phyloP scores from a whole-genome alignment of 192 early-diverging fungal genomes.

The Coemansia aciculifera region DNA sequence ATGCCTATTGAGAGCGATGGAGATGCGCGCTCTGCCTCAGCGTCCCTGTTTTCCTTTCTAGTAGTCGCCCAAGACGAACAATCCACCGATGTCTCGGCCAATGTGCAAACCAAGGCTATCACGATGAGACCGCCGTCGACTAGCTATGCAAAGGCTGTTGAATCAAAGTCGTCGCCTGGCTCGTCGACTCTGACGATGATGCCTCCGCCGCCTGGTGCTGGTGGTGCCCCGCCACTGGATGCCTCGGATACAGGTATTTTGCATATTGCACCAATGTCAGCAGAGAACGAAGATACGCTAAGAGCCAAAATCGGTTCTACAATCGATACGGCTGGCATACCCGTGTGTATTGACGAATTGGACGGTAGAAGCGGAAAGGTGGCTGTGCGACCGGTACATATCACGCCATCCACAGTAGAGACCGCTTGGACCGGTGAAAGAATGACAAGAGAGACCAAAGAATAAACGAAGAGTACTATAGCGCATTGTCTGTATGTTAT shows the following conservation, averaged over 20 bases:
- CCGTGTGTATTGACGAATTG: conserved; percentile 39
- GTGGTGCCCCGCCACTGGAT: conserved; percentile 32
- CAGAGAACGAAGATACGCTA: conserved; percentile 20
- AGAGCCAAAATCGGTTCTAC: conserved; percentile 23
- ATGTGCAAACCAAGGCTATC: conserved; percentile 13
- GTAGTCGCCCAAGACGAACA: conserved; percentile 14
- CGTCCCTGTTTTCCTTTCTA: conserved; percentile 30
- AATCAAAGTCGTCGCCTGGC: neutral
- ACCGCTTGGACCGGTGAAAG: neutral
- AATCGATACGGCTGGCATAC: conserved; percentile 25
- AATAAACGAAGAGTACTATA: neutral
- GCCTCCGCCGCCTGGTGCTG: neutral
- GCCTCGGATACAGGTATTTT: conserved; percentile 51
- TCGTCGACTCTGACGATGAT: neutral
- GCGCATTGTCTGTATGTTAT: conserved; percentile 6
- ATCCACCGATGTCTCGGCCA: neutral
- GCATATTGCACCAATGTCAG: conserved; percentile 26
- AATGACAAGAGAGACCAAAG: neutral
- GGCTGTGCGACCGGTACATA: conserved; percentile 27
- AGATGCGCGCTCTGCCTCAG: conserved; percentile 1
- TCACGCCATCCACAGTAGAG: neutral
- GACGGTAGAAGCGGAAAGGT: conserved; percentile 22
- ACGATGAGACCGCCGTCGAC: neutral
- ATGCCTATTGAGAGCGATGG: conserved; percentile 23
- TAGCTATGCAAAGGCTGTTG: conserved; percentile 1